Conservation (phyloP, 108 stramenopile genomes). For the Ochromonas danica region DNA sequence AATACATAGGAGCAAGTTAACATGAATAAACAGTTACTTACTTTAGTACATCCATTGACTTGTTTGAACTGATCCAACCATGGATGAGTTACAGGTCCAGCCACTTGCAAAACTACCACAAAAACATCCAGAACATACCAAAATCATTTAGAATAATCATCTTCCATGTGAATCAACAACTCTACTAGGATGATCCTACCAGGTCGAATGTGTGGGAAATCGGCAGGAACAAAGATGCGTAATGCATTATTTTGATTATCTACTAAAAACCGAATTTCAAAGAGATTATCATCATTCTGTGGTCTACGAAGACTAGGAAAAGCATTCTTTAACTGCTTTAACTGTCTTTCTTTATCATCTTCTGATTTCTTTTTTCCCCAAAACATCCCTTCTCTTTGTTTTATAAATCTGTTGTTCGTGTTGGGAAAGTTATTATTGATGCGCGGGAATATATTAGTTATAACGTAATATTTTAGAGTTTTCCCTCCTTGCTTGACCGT, state of each 20-base stretch:
- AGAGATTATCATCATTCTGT: conserved; percentile 11
- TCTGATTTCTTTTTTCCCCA: background rate
- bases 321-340: background rate
- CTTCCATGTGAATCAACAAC: background rate
- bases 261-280: conserved; percentile 7
- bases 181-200: background rate
- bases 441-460: no score
- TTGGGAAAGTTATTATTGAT: no score
- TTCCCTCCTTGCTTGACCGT: no score
- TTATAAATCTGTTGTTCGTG: no score
- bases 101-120: conserved; percentile 21
- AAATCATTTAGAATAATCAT: background rate
- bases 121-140: background rate
- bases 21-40: background rate
- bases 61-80: conserved; percentile 27
- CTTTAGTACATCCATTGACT: background rate
- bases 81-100: conserved; percentile 27
- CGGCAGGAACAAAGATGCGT: background rate
- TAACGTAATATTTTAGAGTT: no score
- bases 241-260: conserved; percentile 1
- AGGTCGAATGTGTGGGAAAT: conserved; percentile 23
- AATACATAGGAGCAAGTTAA: background rate
- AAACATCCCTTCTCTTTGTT: background rate
- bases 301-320: conserved; percentile 27
- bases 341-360: conserved; percentile 25